Conservation (phyloP, 148 eudicot species). For the Heliamphora exappendiculata region DNA sequence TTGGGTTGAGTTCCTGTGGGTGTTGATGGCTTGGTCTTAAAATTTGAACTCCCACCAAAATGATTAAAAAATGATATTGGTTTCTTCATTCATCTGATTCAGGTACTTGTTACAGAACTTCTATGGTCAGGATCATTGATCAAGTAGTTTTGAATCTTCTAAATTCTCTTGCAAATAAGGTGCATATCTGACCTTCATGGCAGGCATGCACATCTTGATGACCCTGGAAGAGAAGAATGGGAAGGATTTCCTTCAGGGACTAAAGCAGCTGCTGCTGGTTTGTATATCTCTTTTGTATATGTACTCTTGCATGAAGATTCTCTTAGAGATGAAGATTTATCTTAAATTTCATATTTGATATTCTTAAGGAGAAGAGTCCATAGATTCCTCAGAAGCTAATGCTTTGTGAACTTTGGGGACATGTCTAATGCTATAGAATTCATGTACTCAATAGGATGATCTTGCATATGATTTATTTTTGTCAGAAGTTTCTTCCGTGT, state of each 20-base stretch:
- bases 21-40: neutral
- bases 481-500: too few relatives aligned
- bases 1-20: too few relatives aligned
- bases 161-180: neutral
- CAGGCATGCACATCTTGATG: constrained; percentile 94
- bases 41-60: neutral
- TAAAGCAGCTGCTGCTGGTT: constrained; percentile 98
- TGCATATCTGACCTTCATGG: constrained; percentile 3
- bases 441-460: neutral
- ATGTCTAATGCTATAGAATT: too few relatives aligned
- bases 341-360: neutral
- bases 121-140: neutral
- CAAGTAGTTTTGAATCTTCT: neutral
- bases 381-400: neutral
- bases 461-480: too few relatives aligned
- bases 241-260: constrained; percentile 99
- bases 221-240: constrained; percentile 95
- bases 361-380: neutral
- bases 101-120: neutral
- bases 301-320: neutral
- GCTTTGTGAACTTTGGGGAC: neutral
- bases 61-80: neutral
- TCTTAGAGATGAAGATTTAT: neutral
- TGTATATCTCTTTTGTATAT: neutral
- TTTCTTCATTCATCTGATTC: neutral